These are phyloP conservation scores for Gynostemma pentaphyllum DNA, from an alignment of 306 rosid genomes.

Conservation along the genomic window DNA sequence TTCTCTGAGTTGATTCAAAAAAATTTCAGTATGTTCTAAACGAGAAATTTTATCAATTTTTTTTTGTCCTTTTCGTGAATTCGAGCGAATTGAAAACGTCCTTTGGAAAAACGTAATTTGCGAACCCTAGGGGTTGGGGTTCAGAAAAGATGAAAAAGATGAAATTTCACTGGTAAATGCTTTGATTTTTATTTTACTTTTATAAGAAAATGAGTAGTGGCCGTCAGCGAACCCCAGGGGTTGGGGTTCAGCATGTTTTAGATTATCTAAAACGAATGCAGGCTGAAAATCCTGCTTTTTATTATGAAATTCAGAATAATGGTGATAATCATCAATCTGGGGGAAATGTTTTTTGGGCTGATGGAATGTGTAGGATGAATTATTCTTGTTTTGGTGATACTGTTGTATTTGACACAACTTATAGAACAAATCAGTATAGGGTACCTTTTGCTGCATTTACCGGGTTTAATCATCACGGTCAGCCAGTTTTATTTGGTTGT, in stretches of 20 bases:
- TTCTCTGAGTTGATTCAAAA: neutral
- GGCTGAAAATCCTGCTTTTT: constrained; percentile 70
- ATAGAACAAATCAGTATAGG: constrained; percentile 34
- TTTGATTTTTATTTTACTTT: too few species aligned
- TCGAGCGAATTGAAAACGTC: neutral
- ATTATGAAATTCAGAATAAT: constrained; percentile 53
- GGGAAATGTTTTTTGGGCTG: constrained; percentile 77
- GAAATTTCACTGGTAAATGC: too few species aligned
- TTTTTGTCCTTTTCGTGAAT: neutral
- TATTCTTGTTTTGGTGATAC: constrained; percentile 75
- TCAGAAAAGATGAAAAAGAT: too few species aligned
- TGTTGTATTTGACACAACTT: constrained; percentile 58
- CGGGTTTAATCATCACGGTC: constrained; percentile 80
- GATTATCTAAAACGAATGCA: constrained; percentile 79
- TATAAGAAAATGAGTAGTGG: constrained; percentile 51
- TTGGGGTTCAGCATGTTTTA: constrained; percentile 60
- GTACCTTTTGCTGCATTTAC: constrained; percentile 60
- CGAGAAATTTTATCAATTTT: neutral
- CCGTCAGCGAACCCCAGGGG: constrained; percentile 55
- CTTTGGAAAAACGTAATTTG: too few species aligned
- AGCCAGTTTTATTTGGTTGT: constrained; percentile 69
- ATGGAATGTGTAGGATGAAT: constrained; percentile 51
- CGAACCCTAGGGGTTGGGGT: too few species aligned
- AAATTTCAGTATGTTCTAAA: neutral
- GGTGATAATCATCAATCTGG: constrained; percentile 32